A percentile compares a stretch with the other conserved stretches of the same genome.
Conservation (phyloP, 768 basidiomycete genomes). For the Russula brevipes region DNA sequence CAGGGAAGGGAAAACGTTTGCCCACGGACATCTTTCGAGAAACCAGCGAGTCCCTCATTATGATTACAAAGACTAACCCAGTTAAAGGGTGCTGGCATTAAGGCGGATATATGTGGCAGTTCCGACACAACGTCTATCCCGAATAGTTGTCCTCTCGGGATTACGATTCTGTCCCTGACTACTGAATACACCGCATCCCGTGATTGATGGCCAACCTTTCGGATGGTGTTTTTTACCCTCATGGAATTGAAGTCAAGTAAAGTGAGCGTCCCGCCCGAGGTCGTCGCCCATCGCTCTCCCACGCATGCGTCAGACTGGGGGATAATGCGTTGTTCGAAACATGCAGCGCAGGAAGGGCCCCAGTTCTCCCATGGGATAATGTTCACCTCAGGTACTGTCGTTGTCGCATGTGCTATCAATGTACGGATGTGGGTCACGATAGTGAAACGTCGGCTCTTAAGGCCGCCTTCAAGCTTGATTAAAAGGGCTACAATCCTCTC, state of each 20-base stretch:
- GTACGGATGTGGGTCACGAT: background rate
- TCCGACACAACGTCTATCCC: background rate
- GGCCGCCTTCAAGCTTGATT: background rate
- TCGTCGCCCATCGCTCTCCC: background rate
- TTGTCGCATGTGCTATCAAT: background rate
- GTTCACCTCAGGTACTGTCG: background rate
- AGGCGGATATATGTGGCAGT: background rate
- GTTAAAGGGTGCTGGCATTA: background rate
- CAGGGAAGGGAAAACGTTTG: too few species aligned
- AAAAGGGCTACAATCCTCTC: background rate
- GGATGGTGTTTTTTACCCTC: background rate
- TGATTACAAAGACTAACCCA: background rate
- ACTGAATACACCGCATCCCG: background rate
- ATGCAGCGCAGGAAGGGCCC: background rate
- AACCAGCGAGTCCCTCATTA: too few species aligned
- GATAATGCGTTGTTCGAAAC: background rate
- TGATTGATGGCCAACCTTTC: background rate
- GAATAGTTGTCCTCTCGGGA: background rate
- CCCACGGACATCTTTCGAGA: too few species aligned
- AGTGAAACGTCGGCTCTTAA: background rate
- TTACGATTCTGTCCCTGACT: background rate
- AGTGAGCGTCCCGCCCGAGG: background rate
- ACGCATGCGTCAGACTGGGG: background rate
- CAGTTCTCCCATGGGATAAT: background rate
- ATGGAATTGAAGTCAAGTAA: background rate